Conservation (phyloP, 768 basidiomycete species). For the Trametopsis cervina region DNA sequence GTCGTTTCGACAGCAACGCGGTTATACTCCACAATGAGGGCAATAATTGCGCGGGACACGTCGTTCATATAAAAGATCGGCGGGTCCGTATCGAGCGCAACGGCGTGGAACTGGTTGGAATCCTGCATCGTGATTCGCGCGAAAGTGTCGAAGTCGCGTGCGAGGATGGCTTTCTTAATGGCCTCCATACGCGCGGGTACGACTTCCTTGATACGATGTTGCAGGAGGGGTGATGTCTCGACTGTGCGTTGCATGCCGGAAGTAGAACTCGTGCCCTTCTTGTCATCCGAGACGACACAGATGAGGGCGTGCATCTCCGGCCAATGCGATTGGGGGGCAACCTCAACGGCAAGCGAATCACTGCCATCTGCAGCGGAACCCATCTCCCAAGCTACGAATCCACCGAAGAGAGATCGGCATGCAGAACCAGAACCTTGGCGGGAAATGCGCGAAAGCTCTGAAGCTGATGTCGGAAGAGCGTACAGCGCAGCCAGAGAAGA, state of each 20-base stretch:
- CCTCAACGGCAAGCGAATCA: constrained; percentile 84
- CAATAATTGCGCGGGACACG: constrained; percentile 88
- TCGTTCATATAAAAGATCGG: constrained; percentile 99
- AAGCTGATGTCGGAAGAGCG: constrained; percentile 67
- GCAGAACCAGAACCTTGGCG: constrained; percentile 98
- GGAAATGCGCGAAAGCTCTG: constrained; percentile 85
- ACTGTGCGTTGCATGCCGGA: constrained; percentile 98
- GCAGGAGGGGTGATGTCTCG: constrained; percentile 80
- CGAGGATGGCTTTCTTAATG: constrained; percentile 75
- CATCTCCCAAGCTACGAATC: constrained; percentile 94
- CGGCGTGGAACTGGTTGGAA: constrained; percentile 98
- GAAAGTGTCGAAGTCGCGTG: constrained; percentile 81
- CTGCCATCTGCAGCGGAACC: constrained; percentile 59
- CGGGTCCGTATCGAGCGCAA: constrained; percentile 92
- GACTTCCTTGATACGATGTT: constrained; percentile 80
- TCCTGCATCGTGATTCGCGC: constrained; percentile 93
- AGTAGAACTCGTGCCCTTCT: constrained; percentile 94
- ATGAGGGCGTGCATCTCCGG: constrained; percentile 95
- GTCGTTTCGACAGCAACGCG: constrained; percentile 55
- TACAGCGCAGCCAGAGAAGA: constrained; percentile 86
- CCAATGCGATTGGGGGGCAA: constrained; percentile 87
- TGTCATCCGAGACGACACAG: constrained; percentile 92
- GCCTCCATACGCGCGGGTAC: constrained; percentile 83
- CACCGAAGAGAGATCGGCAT: constrained; percentile 95
- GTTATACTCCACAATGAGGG: constrained; percentile 89